Percentiles rank a stretch among this genome's conserved stretches.
These are phyloP conservation scores for Peniophora sp. DNA, from an alignment of 1,284 basidiomycete species.

Conservation along the genomic window DNA sequence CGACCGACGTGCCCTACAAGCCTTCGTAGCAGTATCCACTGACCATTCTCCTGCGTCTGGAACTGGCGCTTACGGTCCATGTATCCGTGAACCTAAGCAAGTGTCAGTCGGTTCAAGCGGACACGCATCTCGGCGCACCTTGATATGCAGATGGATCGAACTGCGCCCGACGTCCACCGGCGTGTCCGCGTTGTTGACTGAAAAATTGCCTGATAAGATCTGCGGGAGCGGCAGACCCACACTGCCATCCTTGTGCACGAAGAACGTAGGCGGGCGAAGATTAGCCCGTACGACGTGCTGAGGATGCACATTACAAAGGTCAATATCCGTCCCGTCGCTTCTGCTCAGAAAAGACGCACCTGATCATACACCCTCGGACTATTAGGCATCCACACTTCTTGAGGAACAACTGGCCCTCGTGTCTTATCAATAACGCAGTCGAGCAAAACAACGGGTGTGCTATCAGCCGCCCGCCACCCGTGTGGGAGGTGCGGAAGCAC, in stretches of 20 bases:
- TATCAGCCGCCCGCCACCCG: not conserved
- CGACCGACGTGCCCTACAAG: not conserved
- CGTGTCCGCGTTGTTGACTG: not conserved
- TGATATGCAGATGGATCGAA: slow-evolving; percentile 2
- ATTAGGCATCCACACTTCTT: not conserved
- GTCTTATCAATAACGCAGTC: not conserved
- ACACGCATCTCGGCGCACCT: not conserved
- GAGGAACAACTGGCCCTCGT: not conserved
- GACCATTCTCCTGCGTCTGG: not conserved
- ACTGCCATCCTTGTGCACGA: not conserved
- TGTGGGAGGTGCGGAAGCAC: not conserved
- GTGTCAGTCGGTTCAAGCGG: not conserved
- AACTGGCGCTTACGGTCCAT: not conserved
- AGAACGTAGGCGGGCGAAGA: not conserved
- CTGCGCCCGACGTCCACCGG: not conserved
- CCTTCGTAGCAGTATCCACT: not conserved
- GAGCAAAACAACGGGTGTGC: not conserved
- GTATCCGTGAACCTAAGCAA: not conserved
- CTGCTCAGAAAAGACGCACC: too few relatives aligned
- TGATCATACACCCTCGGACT: not conserved
- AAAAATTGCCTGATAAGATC: not conserved
- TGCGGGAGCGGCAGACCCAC: not conserved
- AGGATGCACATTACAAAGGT: too few relatives aligned
- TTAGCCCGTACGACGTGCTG: not conserved
- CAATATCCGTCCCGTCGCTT: too few relatives aligned